Conservation (phyloP, 2,329 filamentous ascomycete species). For the Geosmithia putterillii region DNA sequence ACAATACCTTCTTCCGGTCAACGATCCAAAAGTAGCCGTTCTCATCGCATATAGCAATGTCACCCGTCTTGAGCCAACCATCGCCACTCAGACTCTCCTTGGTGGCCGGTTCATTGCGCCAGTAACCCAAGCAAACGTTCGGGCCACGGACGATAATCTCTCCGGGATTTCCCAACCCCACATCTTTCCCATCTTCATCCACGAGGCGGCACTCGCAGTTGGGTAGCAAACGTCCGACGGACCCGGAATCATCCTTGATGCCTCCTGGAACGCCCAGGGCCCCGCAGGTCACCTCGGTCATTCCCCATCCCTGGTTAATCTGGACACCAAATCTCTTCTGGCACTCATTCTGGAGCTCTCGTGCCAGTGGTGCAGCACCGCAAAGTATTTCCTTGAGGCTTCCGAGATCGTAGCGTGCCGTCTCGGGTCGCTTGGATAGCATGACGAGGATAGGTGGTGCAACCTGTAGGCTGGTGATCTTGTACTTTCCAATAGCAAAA, state of each 20-base stretch:
- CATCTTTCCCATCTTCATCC: slow-evolving; percentile 38
- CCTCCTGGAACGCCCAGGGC: slow-evolving; percentile 28
- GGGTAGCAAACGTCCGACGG: slow-evolving; percentile 38
- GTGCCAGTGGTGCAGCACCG: slow-evolving; percentile 39
- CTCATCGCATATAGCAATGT: slow-evolving; percentile 36
- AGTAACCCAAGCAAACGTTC: slow-evolving; percentile 47
- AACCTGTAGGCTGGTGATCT: slow-evolving; percentile 38
- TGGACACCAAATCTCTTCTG: slow-evolving; percentile 25
- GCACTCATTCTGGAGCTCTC: slow-evolving; percentile 30
- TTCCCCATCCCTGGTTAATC: slow-evolving; percentile 44
- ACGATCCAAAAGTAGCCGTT: slow-evolving; percentile 31
- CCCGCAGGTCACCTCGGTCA: slow-evolving; percentile 40
- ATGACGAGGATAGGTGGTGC: slow-evolving; percentile 48
- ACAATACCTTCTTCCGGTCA: slow-evolving; percentile 32
- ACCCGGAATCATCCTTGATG: slow-evolving; percentile 22
- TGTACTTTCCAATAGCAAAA: slow-evolving; percentile 32
- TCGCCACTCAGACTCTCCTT: slow-evolving; percentile 33
- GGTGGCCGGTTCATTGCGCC: slow-evolving; percentile 42
- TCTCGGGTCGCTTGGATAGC: slow-evolving; percentile 44
- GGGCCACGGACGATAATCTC: slow-evolving; percentile 43
- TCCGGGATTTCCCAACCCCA: slow-evolving; percentile 31
- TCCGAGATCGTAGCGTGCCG: slow-evolving; percentile 37
- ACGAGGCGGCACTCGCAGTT: slow-evolving; percentile 42
- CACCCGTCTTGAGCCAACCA: slow-evolving; percentile 48
- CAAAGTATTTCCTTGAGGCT: slow-evolving; percentile 31